Evolutionary conservation across 805 yeast species (phyloP).

Genomic region (Yarrowia bubula): DNA sequence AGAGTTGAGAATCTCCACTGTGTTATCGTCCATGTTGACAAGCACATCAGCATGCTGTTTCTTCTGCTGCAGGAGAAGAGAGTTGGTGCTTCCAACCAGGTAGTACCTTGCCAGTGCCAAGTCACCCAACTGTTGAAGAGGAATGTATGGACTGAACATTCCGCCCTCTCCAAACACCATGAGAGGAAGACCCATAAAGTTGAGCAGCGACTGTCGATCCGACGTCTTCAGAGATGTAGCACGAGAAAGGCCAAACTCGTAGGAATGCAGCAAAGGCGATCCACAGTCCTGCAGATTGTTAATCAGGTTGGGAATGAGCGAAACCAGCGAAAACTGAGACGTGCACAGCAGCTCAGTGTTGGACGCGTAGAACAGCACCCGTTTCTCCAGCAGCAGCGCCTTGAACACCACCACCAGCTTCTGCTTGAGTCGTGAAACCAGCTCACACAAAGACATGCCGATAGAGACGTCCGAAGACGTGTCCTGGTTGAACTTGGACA

Average conservation of each 20-base stretch:
- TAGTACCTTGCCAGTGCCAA: conserved; percentile 61
- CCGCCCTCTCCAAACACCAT: conserved; percentile 84
- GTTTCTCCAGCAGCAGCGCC: conserved; percentile 71
- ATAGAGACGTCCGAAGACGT: conserved; percentile 63
- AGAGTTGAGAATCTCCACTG: conserved; percentile 42
- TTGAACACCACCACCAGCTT: conserved; percentile 69
- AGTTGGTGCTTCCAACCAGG: conserved; percentile 84
- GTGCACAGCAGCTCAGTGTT: conserved; percentile 79
- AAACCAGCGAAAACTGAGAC: conserved; percentile 76
- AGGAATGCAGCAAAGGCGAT: conserved; percentile 64
- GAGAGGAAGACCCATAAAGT: conserved; percentile 84
- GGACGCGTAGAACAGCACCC: conserved; percentile 71
- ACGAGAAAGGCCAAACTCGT: conserved; percentile 50
- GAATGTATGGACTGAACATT: conserved; percentile 89
- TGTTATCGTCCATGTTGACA: conserved; percentile 58
- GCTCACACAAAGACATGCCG: conserved; percentile 68
- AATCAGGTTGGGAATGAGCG: conserved; percentile 78
- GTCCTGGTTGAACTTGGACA: conserved; percentile 35
- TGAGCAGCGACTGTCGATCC: conserved; percentile 70
- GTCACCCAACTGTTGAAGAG: conserved; percentile 84
- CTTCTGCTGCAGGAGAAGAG: conserved; percentile 67
- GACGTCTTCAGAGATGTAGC: conserved; percentile 72
- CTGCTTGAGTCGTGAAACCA: conserved; percentile 57
- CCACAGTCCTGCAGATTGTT: conserved; percentile 74
- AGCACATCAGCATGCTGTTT: conserved; percentile 63